A percentile compares a stretch with the other conserved stretches of the same genome.
These are phyloP conservation scores for Elaeis guineensis DNA, from an alignment of 176 grass and related monocot genomes.

Conservation along the genomic window DNA sequence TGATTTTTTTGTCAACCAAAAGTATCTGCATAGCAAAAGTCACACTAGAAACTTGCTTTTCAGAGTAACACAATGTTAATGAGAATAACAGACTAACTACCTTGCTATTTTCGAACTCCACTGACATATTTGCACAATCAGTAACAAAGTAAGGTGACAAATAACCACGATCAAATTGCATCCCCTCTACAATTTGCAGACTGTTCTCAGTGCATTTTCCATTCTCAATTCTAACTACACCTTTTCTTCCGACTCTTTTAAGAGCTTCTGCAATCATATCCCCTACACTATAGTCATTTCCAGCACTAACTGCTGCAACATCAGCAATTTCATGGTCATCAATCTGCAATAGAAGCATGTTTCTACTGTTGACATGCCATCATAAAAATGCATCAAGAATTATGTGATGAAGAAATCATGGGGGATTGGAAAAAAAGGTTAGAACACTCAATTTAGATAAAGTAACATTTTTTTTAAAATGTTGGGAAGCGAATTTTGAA, in stretches of 20 bases:
- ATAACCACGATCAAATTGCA: slow-evolving; percentile 91
- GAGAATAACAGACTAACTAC: slow-evolving; percentile 12
- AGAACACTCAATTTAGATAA: no score
- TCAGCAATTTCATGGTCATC: slow-evolving; percentile 74
- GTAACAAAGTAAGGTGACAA: slow-evolving; percentile 79
- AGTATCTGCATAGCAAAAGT: slow-evolving; percentile 50
- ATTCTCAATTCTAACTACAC: slow-evolving; percentile 75
- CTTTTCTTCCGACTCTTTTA: slow-evolving; percentile 75
- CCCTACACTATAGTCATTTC: slow-evolving; percentile 68
- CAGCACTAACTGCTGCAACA: slow-evolving; percentile 81
- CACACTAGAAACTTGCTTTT: slow-evolving; percentile 13
- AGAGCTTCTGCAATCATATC: slow-evolving; percentile 76
- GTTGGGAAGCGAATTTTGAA: no score
- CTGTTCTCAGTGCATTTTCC: slow-evolving; percentile 55
- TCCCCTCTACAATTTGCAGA: slow-evolving; percentile 71
- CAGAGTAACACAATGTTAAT: not conserved
- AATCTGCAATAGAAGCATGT: slow-evolving; percentile 32
- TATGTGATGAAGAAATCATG: no score
- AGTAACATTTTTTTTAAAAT: no score
- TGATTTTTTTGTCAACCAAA: slow-evolving; percentile 84
- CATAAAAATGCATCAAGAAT: no score
- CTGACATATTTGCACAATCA: slow-evolving; percentile 59
- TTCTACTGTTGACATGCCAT: no score
- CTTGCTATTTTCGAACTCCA: slow-evolving; percentile 66
- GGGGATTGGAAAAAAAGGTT: no score